These are phyloP conservation scores for Tetradesmus obliquus DNA, from an alignment of 139 green algal genomes.

Conservation along the genomic window DNA sequence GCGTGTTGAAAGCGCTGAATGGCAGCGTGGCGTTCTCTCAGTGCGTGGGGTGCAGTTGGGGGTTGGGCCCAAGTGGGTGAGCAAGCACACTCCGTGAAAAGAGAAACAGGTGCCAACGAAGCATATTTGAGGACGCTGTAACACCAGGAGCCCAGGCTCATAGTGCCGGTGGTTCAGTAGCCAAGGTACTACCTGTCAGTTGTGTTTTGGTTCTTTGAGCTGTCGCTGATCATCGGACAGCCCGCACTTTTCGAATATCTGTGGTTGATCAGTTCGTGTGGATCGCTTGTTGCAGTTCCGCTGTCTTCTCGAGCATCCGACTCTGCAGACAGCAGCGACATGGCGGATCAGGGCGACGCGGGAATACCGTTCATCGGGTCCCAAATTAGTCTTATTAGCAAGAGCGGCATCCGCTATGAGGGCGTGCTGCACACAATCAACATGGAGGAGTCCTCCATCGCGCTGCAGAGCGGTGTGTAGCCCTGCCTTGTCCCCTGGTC, in stretches of 20 bases:
- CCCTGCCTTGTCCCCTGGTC: neutral
- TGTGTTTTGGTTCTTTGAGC: neutral
- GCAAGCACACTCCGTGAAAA: neutral
- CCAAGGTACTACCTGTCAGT: neutral
- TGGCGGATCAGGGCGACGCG: conserved; percentile 14
- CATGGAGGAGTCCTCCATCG: conserved; percentile 91
- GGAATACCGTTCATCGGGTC: conserved; percentile 42
- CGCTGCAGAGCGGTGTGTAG: conserved; percentile 81
- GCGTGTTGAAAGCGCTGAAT: neutral
- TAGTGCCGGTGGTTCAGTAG: neutral
- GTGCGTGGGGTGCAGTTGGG: neutral
- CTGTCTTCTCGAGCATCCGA: neutral
- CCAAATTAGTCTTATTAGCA: conserved; percentile 87
- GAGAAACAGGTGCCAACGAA: neutral
- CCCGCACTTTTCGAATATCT: neutral
- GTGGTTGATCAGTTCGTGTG: neutral
- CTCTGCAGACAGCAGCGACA: neutral
- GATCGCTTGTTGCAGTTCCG: neutral
- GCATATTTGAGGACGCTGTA: neutral
- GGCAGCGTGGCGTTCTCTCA: neutral
- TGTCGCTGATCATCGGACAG: neutral
- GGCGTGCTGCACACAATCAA: conserved; percentile 91
- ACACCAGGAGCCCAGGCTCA: neutral
- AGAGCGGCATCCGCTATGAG: conserved; percentile 93
- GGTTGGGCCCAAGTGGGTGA: neutral